A percentile compares a stretch with the other conserved stretches of the same genome.
Conservation (phyloP, 2,329 filamentous ascomycete genomes). For the Penicillium sp. region DNA sequence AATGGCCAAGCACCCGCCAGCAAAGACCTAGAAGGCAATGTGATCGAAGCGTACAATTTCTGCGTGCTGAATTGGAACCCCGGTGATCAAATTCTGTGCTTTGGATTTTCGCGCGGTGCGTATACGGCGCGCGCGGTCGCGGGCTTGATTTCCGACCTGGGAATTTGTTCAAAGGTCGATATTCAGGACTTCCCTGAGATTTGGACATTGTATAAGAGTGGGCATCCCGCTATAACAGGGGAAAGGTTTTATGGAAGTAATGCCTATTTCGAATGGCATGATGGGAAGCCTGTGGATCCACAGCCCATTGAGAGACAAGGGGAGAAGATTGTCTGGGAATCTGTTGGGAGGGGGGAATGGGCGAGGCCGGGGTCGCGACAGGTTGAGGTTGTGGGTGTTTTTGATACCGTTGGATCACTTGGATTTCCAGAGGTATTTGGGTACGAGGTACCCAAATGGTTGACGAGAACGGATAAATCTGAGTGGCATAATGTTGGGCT, state of each 20-base stretch:
- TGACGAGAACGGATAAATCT: background rate
- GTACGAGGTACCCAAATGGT: slow-evolving; percentile 13
- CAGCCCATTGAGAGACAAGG: slow-evolving; percentile 17
- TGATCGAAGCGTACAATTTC: slow-evolving; percentile 25
- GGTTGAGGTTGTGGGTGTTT: slow-evolving; percentile 36
- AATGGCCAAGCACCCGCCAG: slow-evolving; percentile 28
- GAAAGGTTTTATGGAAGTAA: slow-evolving; percentile 24
- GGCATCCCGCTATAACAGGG: background rate
- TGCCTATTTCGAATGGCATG: slow-evolving; percentile 21
- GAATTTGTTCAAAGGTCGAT: slow-evolving; percentile 18
- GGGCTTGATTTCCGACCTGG: slow-evolving; percentile 23
- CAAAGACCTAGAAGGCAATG: slow-evolving; percentile 19
- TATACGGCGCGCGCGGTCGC: slow-evolving; percentile 23
- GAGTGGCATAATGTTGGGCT: slow-evolving; percentile 22
- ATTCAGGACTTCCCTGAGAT: slow-evolving; percentile 22
- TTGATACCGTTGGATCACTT: slow-evolving; percentile 36
- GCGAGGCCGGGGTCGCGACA: slow-evolving; percentile 16
- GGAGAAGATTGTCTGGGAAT: slow-evolving; percentile 14
- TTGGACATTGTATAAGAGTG: slow-evolving; percentile 21
- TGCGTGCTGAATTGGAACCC: slow-evolving; percentile 23
- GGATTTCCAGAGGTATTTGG: slow-evolving; percentile 32
- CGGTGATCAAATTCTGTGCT: slow-evolving; percentile 24
- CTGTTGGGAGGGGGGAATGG: slow-evolving; percentile 10
- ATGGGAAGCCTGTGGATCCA: slow-evolving; percentile 14
- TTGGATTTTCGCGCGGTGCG: slow-evolving; percentile 24